These are phyloP conservation scores for Letharia lupina DNA, from an alignment of 495 filamentous ascomycete species.

Conservation along the genomic window DNA sequence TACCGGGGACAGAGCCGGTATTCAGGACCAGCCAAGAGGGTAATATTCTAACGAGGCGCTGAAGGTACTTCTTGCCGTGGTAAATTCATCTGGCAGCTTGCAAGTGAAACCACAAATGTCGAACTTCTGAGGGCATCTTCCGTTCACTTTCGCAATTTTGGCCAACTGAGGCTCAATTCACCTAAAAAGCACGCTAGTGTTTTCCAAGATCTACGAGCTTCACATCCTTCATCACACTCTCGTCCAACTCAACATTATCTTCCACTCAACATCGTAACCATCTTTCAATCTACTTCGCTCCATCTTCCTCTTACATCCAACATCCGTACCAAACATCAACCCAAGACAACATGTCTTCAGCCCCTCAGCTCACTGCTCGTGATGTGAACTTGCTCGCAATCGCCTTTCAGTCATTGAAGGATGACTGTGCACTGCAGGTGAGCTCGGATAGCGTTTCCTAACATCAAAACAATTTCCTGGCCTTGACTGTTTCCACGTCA, in stretches of 20 bases:
- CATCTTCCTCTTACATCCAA: background rate
- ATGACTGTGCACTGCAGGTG: background rate
- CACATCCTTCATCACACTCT: background rate
- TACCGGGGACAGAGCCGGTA: background rate
- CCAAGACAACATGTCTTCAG: background rate
- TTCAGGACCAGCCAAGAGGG: too few relatives aligned
- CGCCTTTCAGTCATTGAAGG: constrained; percentile 6
- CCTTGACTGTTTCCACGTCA: background rate
- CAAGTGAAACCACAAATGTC: background rate
- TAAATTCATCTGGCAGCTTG: background rate
- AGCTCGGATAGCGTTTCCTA: background rate
- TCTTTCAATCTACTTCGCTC: background rate
- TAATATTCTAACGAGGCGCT: too few relatives aligned
- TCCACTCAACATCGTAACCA: background rate
- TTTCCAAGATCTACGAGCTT: background rate
- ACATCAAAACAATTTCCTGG: background rate
- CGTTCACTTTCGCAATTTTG: background rate
- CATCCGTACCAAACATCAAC: too few relatives aligned
- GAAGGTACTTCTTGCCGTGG: background rate
- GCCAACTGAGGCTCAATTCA: background rate
- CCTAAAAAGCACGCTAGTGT: background rate
- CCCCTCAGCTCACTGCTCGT: background rate
- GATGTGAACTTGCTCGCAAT: background rate
- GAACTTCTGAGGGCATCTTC: background rate
- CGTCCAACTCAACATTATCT: background rate